Evolutionary conservation across 306 rosid genomes (phyloP), one percentile per base, ranked within the genome.

Genomic region (Ormosia semicastrata): DNA sequence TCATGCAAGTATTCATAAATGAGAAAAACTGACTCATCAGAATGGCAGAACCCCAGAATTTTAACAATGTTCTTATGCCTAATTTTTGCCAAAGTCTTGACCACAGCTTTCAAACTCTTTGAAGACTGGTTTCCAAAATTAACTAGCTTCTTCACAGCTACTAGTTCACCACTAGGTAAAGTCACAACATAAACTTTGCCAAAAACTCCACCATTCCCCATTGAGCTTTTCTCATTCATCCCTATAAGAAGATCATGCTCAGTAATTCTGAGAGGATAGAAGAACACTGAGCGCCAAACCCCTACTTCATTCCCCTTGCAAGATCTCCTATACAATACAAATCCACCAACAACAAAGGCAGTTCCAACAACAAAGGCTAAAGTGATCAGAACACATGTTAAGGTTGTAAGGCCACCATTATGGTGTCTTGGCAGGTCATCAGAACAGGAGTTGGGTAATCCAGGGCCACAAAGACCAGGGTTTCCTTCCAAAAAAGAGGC

Each of bases 401-500:
- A 83, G 83, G 87, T 81, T 10, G 94, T 90, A 50, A 90, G 82
- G 80, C 92, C 89, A 65, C 78, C 77, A 56, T 76, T 34, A 46
- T 67, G 86, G 80, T 79, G 87, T 80, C 72, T 87, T 70, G 85
- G 84, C 60, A 57, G 86, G 52, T 89, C 91, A 69, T 88, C 92
- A 66, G 96, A 88, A 82, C 99, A 95, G 18, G 90, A 80, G 56
- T 86, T 83, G 52, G 92, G 87, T 76, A 93, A 88, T 68, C 98
- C 99, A 32, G 92, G 90, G 24, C 99, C 99, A 66, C 99, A 95
- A 50, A 95, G 98, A 69, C 71, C 86, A 30, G 91, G 90, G 77
- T 95, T 95, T 66, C 99, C 99, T 81, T 95, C 96, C 85, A 95
- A 89, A 82, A 89, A 95, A 15, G 99, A 95, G 52, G 99, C 99